Base-by-base conservation (phyloP, 2,329 filamentous ascomycete species). In the Penicillium sp. region DNA sequence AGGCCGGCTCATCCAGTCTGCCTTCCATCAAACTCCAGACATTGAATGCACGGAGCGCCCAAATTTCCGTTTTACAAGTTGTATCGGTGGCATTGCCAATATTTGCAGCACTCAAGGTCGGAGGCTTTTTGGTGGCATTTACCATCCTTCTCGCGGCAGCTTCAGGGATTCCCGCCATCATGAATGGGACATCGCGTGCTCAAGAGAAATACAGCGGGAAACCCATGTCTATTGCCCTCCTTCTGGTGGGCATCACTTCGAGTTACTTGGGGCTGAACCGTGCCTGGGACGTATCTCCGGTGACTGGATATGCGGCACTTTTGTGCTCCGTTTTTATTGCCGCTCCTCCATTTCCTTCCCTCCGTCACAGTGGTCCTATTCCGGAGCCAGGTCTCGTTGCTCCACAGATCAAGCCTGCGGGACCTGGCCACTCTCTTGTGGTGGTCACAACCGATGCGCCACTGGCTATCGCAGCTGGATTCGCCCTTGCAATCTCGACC, bases 101-200 rank as follows among this genome's bases (percentile, higher is more conserved):
- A 58, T 83, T 80, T 59, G 77, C 80, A 8, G 65, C 77, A 0
- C 70, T 80, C 54, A 75, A 80, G 49, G 63, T 83, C 11, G 80
- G 80, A 8, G 79, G 77, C 11, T 72, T 76, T 49, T 69, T 77
- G 45, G 75, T 77, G n/a, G 77, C 77, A 10, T 64, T 81, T n/a
- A 55, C 76, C 2, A 55, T 82, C 25, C 64, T 82, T 36, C 63
- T 75, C 29, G 72, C 75, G 7, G 55, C 72, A 2, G 71, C 76
- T 7, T 72, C 75, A 12, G 76, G 75, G 7, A 50, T 81, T 18
- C 65, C 68, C 19, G 59, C 56, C 16, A 9, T 67, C 18, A 33
- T 62, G 5, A 44, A 41, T 14, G 38, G 41, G n/a, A 38, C 51
- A 14, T 40, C 58, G 8, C 51, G 42, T 19, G 45, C 42, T 3